A percentile compares a stretch with the other conserved stretches of the same genome.
phyloP scores from a whole-genome alignment of 1,139 yeast species.

The Candida sojae region DNA sequence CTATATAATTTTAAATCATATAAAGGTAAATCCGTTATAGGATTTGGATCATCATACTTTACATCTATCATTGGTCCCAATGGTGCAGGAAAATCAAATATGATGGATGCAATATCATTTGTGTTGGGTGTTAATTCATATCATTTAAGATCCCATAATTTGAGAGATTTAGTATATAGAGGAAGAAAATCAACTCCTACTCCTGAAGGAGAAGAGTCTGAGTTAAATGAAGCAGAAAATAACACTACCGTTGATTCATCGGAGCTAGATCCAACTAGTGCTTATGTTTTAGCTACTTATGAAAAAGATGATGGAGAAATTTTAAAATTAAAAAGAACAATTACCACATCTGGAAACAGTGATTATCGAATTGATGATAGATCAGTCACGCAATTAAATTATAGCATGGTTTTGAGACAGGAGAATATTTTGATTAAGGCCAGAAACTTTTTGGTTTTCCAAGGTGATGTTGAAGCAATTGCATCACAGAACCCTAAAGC shows the following conservation, averaged over 20 bases:
- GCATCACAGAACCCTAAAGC: slow-evolving; percentile 87
- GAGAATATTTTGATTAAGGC: slow-evolving; percentile 90
- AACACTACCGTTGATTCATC: slow-evolving; percentile 19
- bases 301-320: slow-evolving; percentile 60
- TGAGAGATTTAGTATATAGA: slow-evolving; percentile 79
- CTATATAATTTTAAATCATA: slow-evolving; percentile 90
- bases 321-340: slow-evolving; percentile 54
- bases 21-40: slow-evolving; percentile 71
- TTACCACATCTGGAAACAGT: slow-evolving; percentile 59
- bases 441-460: slow-evolving; percentile 89
- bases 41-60: slow-evolving; percentile 80
- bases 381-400: slow-evolving; percentile 64
- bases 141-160: slow-evolving; percentile 73
- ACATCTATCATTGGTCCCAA: slow-evolving; percentile 96
- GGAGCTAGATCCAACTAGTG: slow-evolving; percentile 53
- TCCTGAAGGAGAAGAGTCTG: not conserved
- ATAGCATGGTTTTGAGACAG: slow-evolving; percentile 64
- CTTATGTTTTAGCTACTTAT: slow-evolving; percentile 82
- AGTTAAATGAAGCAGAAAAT: slow-evolving; percentile 7
- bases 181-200: slow-evolving; percentile 44
- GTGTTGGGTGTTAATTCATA: slow-evolving; percentile 84
- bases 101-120: slow-evolving; percentile 98
- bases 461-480: slow-evolving; percentile 94
- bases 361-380: slow-evolving; percentile 69
- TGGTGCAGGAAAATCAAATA: slow-evolving; percentile 96